These are phyloP conservation scores for Nasturtium officinale DNA, from an alignment of 345 rosid species.

Conservation along the genomic window DNA sequence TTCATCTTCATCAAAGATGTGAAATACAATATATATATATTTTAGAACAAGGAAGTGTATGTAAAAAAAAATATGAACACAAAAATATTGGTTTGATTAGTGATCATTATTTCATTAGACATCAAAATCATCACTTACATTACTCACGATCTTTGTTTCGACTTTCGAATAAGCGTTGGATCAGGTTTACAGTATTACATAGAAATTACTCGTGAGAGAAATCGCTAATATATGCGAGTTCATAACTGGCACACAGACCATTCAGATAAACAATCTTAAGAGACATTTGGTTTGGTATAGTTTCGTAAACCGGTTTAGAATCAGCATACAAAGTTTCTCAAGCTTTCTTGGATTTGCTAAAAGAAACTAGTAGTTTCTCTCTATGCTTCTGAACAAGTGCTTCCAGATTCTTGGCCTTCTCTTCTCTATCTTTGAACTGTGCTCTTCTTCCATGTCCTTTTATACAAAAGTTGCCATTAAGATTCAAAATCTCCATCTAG, in stretches of 20 bases:
- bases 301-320: slow-evolving; percentile 5
- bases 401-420: slow-evolving; percentile 32
- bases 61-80: no score
- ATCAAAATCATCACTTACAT: neutral
- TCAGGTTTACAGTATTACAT: neutral
- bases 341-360: slow-evolving; percentile 12
- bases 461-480: neutral
- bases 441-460: slow-evolving; percentile 43
- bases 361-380: slow-evolving; percentile 31
- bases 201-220: neutral
- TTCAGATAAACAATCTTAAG: neutral
- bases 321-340: slow-evolving; percentile 16
- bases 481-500: neutral
- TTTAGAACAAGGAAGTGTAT: no score
- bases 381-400: slow-evolving; percentile 42
- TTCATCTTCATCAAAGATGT: neutral
- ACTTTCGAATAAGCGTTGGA: neutral
- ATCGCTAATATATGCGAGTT: neutral
- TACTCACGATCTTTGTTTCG: neutral
- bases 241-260: neutral
- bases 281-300: neutral
- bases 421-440: slow-evolving; percentile 39
- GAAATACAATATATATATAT: no score
- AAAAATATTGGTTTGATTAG: no score
- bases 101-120: no score